Evolutionary conservation across 2,329 filamentous ascomycete species (phyloP).

Genomic region (Xylaria sp.): DNA sequence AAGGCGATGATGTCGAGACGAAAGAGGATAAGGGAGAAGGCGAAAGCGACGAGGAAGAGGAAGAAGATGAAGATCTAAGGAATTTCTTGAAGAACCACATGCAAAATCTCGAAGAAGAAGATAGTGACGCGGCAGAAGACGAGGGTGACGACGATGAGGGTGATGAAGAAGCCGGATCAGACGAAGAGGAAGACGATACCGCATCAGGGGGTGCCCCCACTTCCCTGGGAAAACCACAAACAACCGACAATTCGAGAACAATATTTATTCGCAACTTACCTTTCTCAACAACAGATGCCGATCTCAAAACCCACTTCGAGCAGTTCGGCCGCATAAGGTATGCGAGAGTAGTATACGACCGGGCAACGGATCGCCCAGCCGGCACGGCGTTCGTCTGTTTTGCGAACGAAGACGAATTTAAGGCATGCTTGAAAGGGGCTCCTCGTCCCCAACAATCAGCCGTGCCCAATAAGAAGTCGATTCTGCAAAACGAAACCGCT

Average conservation of each 20-base stretch:
- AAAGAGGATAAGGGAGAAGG: slow-evolving; percentile 57
- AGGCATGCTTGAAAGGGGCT: slow-evolving; percentile 78
- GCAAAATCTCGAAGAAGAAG: slow-evolving; percentile 68
- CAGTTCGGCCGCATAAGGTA: slow-evolving; percentile 90
- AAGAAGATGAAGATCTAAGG: slow-evolving; percentile 54
- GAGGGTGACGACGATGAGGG: slow-evolving; percentile 45
- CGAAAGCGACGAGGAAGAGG: slow-evolving; percentile 57
- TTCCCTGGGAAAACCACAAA: slow-evolving; percentile 48
- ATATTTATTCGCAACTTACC: slow-evolving; percentile 95
- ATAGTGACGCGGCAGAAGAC: slow-evolving; percentile 56
- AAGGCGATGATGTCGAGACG: slow-evolving; percentile 48
- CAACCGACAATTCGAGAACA: slow-evolving; percentile 76
- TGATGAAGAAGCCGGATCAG: slow-evolving; percentile 50
- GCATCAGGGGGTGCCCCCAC: slow-evolving; percentile 49
- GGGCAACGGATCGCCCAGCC: slow-evolving; percentile 83
- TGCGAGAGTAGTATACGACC: slow-evolving; percentile 90
- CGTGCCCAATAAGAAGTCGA: slow-evolving; percentile 75
- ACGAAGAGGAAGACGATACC: slow-evolving; percentile 51
- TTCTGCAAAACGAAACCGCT: slow-evolving; percentile 85
- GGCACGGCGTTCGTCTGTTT: slow-evolving; percentile 98
- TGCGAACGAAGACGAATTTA: slow-evolving; percentile 78
- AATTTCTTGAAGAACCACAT: slow-evolving; percentile 70
- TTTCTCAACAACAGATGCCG: slow-evolving; percentile 85
- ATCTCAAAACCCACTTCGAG: slow-evolving; percentile 85
- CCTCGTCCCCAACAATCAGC: slow-evolving; percentile 67